Evolutionary conservation across 352 stramenopile species (phyloP).

Genomic region (Phytopythium chamaehyphon): DNA sequence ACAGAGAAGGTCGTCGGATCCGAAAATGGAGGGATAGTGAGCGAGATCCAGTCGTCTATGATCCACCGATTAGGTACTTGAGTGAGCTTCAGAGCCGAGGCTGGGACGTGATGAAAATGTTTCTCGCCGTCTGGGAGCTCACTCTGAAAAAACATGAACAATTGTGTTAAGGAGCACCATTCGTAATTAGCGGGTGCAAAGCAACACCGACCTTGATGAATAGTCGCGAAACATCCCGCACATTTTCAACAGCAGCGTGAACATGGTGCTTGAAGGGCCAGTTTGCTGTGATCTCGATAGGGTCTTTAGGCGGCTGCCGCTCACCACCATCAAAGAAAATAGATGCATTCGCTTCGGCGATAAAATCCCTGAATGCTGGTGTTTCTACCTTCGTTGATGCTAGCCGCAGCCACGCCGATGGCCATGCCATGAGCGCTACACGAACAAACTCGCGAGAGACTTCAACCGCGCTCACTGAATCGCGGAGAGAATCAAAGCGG

Average conservation of each 20-base stretch:
- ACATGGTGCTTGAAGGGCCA: constrained; percentile 43
- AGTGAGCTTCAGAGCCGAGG: constrained; percentile 8
- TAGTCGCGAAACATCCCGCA: constrained; percentile 28
- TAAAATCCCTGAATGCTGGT: neutral
- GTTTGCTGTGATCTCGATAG: constrained; percentile 42
- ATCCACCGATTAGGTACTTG: constrained; percentile 12
- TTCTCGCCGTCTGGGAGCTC: constrained; percentile 36
- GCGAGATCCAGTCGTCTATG: constrained; percentile 30
- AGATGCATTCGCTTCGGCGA: constrained; percentile 6
- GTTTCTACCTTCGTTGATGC: neutral
- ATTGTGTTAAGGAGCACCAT: neutral
- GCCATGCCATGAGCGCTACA: neutral
- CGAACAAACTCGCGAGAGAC: constrained; percentile 1
- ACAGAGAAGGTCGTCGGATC: constrained; percentile 43
- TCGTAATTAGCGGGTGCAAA: neutral
- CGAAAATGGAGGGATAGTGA: constrained; percentile 48
- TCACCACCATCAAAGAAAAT: constrained; percentile 1
- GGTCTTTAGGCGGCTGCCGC: constrained; percentile 14
- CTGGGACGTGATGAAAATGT: constrained; percentile 30
- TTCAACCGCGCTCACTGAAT: neutral
- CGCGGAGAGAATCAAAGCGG: neutral
- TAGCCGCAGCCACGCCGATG: neutral
- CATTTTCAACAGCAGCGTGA: constrained; percentile 18
- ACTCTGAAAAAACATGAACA: constrained; percentile 10
- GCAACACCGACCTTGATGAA: constrained; percentile 27